Evolutionary conservation across 768 basidiomycete species (phyloP).

Genomic region (Agaricus sinodeliciosus): DNA sequence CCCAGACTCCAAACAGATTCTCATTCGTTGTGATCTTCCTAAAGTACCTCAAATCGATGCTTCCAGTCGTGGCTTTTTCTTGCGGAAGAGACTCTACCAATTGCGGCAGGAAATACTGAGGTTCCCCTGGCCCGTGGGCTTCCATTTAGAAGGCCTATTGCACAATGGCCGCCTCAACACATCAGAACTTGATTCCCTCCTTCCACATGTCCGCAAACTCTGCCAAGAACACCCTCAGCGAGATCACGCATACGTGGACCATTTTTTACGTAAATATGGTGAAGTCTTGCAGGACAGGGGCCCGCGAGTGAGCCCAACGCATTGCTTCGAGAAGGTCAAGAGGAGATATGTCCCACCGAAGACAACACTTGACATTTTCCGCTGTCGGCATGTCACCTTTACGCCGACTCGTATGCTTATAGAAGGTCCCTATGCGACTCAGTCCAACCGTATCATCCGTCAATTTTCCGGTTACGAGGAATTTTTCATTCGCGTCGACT

Average conservation of each 20-base stretch:
- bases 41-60: constrained; percentile 43
- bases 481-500: constrained; percentile 76
- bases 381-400: constrained; percentile 70
- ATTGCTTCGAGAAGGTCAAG: constrained; percentile 37
- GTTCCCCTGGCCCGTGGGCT: constrained; percentile 62
- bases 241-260: constrained; percentile 27
- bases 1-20: constrained; percentile 19
- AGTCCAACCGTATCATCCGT: constrained; percentile 79
- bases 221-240: constrained; percentile 20
- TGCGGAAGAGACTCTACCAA: constrained; percentile 34
- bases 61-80: constrained; percentile 43
- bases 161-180: constrained; percentile 59
- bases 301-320: constrained; percentile 27
- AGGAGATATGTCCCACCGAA: constrained; percentile 20
- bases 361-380: constrained; percentile 33
- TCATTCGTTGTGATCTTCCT: constrained; percentile 21
- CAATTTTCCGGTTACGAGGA: constrained; percentile 53
- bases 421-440: constrained; percentile 69
- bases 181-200: constrained; percentile 42
- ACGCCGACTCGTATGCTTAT: constrained; percentile 69
- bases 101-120: constrained; percentile 36
- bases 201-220: constrained; percentile 36
- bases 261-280: constrained; percentile 49
- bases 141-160: constrained; percentile 70
- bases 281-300: constrained; percentile 40